Conservation (phyloP, 140 eudicot genomes). For the Oenanthe javanica region DNA sequence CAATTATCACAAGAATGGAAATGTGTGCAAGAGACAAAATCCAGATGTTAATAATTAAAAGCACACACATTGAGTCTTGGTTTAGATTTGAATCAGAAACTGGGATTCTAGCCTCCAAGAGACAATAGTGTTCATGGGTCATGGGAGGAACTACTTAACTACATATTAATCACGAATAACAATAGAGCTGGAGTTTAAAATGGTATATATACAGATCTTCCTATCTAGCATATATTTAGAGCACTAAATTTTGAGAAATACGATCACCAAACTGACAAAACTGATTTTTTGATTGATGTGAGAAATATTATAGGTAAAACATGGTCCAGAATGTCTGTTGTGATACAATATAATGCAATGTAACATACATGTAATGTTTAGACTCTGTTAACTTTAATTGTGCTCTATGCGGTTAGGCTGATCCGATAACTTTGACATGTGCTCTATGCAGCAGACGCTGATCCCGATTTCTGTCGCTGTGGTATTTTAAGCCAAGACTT, state of each 20-base stretch:
- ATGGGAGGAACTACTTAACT: not conserved
- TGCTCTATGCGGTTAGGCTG: constrained; percentile 32
- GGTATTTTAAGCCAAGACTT: constrained; percentile 76
- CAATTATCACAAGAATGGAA: not conserved
- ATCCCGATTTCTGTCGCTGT: constrained; percentile 58
- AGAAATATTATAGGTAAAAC: not conserved
- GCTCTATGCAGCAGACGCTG: constrained; percentile 31
- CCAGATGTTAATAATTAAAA: too few relatives aligned
- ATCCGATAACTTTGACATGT: constrained; percentile 12
- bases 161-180: not conserved
- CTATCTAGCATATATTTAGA: not conserved
- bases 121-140: not conserved
- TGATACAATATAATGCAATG: not conserved
- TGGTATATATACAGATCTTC: not conserved
- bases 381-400: constrained; percentile 8
- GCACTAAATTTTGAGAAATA: not conserved
- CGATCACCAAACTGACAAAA: not conserved
- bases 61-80: not conserved
- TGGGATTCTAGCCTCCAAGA: not conserved
- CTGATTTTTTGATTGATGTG: not conserved
- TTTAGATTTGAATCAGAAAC: not conserved
- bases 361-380: not conserved
- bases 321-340: not conserved
- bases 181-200: not conserved
- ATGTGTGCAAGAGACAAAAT: not conserved